Conservation (phyloP, 2,329 filamentous ascomycete species). For the Curvularia spicifera region DNA sequence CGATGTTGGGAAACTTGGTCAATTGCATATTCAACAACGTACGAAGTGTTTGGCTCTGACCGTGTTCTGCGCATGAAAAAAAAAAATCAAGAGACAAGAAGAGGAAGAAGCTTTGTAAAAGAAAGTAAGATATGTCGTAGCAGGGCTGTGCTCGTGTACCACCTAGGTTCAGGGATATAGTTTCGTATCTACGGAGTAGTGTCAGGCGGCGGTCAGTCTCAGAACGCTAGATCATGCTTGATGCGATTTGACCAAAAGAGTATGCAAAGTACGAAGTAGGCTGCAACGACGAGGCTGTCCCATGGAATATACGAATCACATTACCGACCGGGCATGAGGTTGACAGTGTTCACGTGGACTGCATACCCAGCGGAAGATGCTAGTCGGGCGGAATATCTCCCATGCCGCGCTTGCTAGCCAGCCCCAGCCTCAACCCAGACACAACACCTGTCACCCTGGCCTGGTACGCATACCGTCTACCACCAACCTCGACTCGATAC, state of each 20-base stretch:
- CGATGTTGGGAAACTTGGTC: neutral
- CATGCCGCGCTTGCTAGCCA: neutral
- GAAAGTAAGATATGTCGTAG: neutral
- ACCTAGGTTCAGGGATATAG: neutral
- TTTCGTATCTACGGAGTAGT: neutral
- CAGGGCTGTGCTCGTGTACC: neutral
- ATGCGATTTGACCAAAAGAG: neutral
- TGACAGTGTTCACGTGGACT: neutral
- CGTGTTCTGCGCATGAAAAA: neutral
- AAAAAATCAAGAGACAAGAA: neutral
- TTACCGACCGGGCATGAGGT: neutral
- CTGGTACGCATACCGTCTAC: neutral
- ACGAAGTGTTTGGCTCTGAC: neutral
- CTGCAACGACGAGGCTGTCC: neutral
- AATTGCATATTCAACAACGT: neutral
- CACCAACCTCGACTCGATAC: neutral
- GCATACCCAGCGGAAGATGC: neutral
- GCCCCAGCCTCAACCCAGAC: neutral
- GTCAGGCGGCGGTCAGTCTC: neutral
- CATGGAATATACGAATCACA: neutral
- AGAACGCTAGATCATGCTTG: neutral
- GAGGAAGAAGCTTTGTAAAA: neutral
- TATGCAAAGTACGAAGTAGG: too few relatives aligned
- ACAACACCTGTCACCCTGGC: slow-evolving; percentile 8
- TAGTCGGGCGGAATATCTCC: slow-evolving; percentile 8